Percentiles rank a stretch among this genome's conserved stretches.
Conservation (phyloP, 2,329 filamentous ascomycete species). For the Blastomyces emzantsi region DNA sequence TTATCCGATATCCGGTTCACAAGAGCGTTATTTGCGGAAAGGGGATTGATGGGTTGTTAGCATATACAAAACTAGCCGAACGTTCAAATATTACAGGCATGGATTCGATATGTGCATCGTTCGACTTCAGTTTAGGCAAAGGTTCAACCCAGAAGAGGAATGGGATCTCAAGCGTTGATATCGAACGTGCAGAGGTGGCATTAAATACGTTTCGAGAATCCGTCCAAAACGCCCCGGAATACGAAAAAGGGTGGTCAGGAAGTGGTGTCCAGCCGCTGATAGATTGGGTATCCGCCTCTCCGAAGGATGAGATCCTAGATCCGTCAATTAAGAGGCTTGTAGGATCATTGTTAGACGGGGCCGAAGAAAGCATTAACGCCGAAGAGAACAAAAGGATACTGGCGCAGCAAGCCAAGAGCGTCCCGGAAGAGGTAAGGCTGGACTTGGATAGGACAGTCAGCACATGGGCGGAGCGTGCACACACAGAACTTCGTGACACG, state of each 20-base stretch:
- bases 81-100: conserved; percentile 25
- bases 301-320: conserved; percentile 46
- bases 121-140: conserved; percentile 42
- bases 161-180: conserved; percentile 50
- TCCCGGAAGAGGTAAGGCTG: conserved; percentile 37
- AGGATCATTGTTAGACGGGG: conserved; percentile 50
- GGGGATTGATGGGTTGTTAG: conserved; percentile 56
- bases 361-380: conserved; percentile 25
- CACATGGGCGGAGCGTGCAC: conserved; percentile 68
- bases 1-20: conserved; percentile 74
- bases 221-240: conserved; percentile 59
- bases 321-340: conserved; percentile 59
- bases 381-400: conserved; percentile 25
- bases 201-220: conserved; percentile 60
- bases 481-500: conserved; percentile 71
- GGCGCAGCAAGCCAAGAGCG: conserved; percentile 26
- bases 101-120: conserved; percentile 29
- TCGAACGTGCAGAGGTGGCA: conserved; percentile 53
- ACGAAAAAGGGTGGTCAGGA: conserved; percentile 63
- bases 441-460: conserved; percentile 53
- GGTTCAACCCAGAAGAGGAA: conserved; percentile 24
- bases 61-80: conserved; percentile 27
- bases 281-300: conserved; percentile 52
- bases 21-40: conserved; percentile 65
- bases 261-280: conserved; percentile 59